Base-by-base conservation (phyloP, 2,329 filamentous ascomycete species). In the Byssothecium circinans region DNA sequence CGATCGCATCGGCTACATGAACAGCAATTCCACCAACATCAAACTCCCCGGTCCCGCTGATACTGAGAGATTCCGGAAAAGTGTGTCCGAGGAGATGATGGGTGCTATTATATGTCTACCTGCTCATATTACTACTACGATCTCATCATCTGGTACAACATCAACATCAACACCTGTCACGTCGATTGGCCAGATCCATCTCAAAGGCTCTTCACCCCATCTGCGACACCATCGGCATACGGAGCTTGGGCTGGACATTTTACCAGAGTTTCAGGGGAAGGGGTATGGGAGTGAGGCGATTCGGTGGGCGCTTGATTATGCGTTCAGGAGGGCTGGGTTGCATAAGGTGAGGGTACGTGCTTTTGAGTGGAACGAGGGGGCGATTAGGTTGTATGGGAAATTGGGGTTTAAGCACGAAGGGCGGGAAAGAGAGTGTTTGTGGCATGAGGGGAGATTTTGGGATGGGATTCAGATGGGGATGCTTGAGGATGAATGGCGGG, bases 211-310 rank as follows among this genome's bases (percentile, higher is more conserved):
- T 0, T 22, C 43, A 2, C 38, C 34, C 0, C 25, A 35, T 12
- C 30, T 42, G 23, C 18, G 38, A 3, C 75, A 78, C 47, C 75
- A 80, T 51, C 70, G 77, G 12, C 63, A 62, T 50, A 69, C 71
- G 11, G 66, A 72, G 33, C 62, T 79, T 8, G 72, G 67, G 0
- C 62, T 78, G n/a, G 56, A 61, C 0, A 64, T 79, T 4, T 52
- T 69, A 2, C 54, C 61, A 0, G 7, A 46, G 0, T 69, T 71
- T 42, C 72, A 76, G 44, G 62, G 66, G 0, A 53, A 67, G 17
- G 76, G 78, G 0, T 80, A 79, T 44, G 78, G 78, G 1, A 57
- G 53, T 6, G 77, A 80, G 53, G 73, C 75, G 1, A 74, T 80
- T 36, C 62, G 65, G 20, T 81, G 76, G 77, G 70, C 61, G 0